Evolutionary conservation across 192 early-diverging fungal species (phyloP), one percentile per base, ranked within the genome.

Genomic region (Podila clonocystis): DNA sequence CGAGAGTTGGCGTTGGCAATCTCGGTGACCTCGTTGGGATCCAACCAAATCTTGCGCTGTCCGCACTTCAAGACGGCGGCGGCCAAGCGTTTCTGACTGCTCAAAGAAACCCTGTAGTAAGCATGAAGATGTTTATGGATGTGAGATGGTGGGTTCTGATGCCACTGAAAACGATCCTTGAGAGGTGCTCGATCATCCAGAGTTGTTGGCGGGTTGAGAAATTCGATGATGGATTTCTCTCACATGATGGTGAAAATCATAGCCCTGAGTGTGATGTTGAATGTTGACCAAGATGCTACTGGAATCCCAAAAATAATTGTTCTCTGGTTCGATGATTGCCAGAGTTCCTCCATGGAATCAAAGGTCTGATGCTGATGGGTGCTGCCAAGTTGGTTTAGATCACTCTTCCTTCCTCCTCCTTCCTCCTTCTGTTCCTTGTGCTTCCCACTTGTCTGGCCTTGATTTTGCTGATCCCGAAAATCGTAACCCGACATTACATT

Each of bases 1-100:
- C 97, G 95, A 83, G 97, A 98, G 93, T 99, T 98, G 89, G 96
- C 97, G 79, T 94, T 96, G 75, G 94, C 87, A 84, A 99, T 96
- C 87, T 97, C 97, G 71, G 86, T 93, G 71, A 91, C 90, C 91
- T 99, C 97, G 86, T 95, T 95, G 70, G 97, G 97, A 90, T 99
- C 97, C 62, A 99, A 88, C 97, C 97, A 99, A 84, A 99, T 90
- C 93, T 99, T 99, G 84, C 97, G 90, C 92, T 99, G 64, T 82
- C 97, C 97, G 88, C 97, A 98, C 87, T 95, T 95, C 83, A 99
- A 91, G 84, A 99, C 95, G 87, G 94, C 93, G 74, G 97, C 93
- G 65, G 97, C 97, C 75, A 99, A 91, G 69, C 97, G 92, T 89
- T 99, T 99, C 91, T 99, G 97, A 82, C 88, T 89, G 70, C 85